Base-by-base conservation (phyloP, 768 basidiomycete species). In the Termitomyces sp. region DNA sequence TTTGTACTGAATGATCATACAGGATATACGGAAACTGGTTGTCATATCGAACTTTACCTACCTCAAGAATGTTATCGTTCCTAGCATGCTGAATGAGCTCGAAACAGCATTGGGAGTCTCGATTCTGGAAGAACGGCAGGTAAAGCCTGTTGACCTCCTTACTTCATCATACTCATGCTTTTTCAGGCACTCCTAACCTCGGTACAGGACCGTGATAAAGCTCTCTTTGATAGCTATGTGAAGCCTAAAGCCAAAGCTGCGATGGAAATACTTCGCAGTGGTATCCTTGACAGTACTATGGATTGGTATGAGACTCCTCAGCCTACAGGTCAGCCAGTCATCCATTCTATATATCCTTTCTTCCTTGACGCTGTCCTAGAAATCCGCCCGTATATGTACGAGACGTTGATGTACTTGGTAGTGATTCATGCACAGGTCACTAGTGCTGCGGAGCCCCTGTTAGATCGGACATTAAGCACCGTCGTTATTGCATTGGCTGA, bases 221-320 rank as follows among this genome's bases (percentile, higher is more conserved):
- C 84, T 41, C 77, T 99, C 31, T 98, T 98, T 66, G 86, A 92
- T 55, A 87, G 90, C 50, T 97, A 92, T 67, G 76, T 90, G 62
- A 90, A 89, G 63, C 86, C 92, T 40, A 93, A 94, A 68, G 78
- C 87, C n/a, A 77, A 77, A n/a, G 72, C 73, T 14, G 79, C 93
- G 32, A 86, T 77, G 48, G 71, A 74, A 35, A 85, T 92, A 49
- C 76, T 98, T 38, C 83, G 87, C 27, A 76, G 78, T 51, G 97
- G 97, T 10, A 89, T 99, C 45, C 75, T 97, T 29, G 82, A 90
- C 50, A 77, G 77, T 27, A 75, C 80, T 32, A 91, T 98, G 81
- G 92, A 98, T 67, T 99, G 97, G 97, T 91, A 87, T 64, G 89
- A 94, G 62, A 93, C 92, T 0, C 86, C 90, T 4, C 94, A 96